A percentile compares a stretch with the other conserved stretches of the same genome.
These are phyloP conservation scores for Starmera pachycereana DNA, from an alignment of 805 yeast genomes.

Conservation along the genomic window DNA sequence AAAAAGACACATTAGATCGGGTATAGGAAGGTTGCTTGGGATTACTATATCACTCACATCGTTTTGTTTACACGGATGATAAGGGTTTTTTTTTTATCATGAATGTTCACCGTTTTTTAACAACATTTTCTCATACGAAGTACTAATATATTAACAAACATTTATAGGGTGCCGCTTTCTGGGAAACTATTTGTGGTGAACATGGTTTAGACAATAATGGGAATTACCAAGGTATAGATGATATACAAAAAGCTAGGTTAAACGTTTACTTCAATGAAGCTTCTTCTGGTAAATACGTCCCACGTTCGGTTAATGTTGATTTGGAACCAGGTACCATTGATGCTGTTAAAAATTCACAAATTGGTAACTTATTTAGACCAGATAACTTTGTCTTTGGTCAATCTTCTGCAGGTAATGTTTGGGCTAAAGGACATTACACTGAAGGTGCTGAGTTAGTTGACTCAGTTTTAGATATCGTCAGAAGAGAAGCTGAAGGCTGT, in stretches of 20 bases:
- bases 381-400: slow-evolving; percentile 95
- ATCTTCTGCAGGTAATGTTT: slow-evolving; percentile 98
- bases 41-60: too few species aligned
- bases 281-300: slow-evolving; percentile 92
- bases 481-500: slow-evolving; percentile 94
- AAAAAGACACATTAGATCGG: too few species aligned
- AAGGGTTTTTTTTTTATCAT: too few species aligned
- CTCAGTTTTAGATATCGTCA: slow-evolving; percentile 87
- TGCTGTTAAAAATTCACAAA: slow-evolving; percentile 89
- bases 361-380: slow-evolving; percentile 91
- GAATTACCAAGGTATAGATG: slow-evolving; percentile 51
- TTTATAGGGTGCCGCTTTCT: slow-evolving; percentile 74
- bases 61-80: too few species aligned
- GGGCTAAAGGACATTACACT: slow-evolving; percentile 98
- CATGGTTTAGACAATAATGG: slow-evolving; percentile 75
- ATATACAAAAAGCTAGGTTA: slow-evolving; percentile 75
- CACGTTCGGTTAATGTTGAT: slow-evolving; percentile 95
- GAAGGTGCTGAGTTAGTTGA: slow-evolving; percentile 94
- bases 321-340: slow-evolving; percentile 97
- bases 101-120: not conserved
- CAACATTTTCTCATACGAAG: too few species aligned
- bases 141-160: slow-evolving; percentile 2
- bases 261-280: slow-evolving; percentile 95
- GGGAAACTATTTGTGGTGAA: slow-evolving; percentile 88
- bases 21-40: too few species aligned